Conservation (phyloP, 2,329 filamentous ascomycete species). For the Beauveria australis region DNA sequence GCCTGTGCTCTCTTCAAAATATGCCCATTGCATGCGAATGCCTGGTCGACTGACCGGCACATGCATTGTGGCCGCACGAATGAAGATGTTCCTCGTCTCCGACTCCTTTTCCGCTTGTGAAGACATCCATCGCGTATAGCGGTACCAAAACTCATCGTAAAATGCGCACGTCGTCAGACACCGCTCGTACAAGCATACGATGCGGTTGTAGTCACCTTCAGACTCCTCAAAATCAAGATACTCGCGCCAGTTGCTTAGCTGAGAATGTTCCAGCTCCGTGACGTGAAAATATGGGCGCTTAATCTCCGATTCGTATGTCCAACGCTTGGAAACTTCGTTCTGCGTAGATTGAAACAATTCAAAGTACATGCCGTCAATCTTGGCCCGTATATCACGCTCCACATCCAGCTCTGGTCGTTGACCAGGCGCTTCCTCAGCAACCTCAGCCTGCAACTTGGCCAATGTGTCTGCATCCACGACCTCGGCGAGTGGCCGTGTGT, state of each 20-base stretch:
- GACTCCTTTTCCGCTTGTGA: slow-evolving; percentile 74
- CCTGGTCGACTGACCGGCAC: slow-evolving; percentile 79
- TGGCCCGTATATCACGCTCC: slow-evolving; percentile 72
- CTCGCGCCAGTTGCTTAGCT: slow-evolving; percentile 86
- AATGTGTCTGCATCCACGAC: slow-evolving; percentile 63
- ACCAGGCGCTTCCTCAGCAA: slow-evolving; percentile 54
- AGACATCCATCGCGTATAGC: slow-evolving; percentile 93
- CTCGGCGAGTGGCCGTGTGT: slow-evolving; percentile 63
- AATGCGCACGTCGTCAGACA: slow-evolving; percentile 88
- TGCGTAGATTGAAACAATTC: slow-evolving; percentile 76
- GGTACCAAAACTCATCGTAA: slow-evolving; percentile 96
- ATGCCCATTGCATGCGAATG: slow-evolving; percentile 83
- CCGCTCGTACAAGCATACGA: slow-evolving; percentile 82
- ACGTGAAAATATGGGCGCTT: slow-evolving; percentile 97
- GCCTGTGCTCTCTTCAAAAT: slow-evolving; percentile 82
- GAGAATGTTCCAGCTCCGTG: slow-evolving; percentile 77
- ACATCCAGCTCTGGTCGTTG: slow-evolving; percentile 66
- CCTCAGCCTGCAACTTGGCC: slow-evolving; percentile 59
- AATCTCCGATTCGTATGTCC: slow-evolving; percentile 90
- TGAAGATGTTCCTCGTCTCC: slow-evolving; percentile 86
- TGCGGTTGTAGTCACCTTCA: slow-evolving; percentile 68
- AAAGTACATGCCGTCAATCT: slow-evolving; percentile 73
- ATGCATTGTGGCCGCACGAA: slow-evolving; percentile 75
- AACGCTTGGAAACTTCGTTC: slow-evolving; percentile 81
- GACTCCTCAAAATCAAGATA: slow-evolving; percentile 94